Evolutionary conservation across 1,284 basidiomycete species (phyloP).

Genomic region (Leccinum laetum): DNA sequence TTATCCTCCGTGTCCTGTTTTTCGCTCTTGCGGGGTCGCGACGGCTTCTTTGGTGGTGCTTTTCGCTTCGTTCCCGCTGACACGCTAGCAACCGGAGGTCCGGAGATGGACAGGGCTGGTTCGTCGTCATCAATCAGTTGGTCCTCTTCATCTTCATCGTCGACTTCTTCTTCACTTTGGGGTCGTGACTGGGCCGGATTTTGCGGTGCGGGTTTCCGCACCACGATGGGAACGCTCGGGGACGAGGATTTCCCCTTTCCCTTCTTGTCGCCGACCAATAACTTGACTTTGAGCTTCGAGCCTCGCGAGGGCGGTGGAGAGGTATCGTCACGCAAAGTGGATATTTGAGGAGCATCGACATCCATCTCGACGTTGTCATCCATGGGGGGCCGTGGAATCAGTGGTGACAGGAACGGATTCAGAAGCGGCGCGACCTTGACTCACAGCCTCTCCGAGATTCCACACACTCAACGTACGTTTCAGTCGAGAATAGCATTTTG

Average conservation of each 20-base stretch:
- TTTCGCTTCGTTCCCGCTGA: constrained; percentile 44
- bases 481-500: too few relatives aligned
- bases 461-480: too few relatives aligned
- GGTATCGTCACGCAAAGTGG: constrained; percentile 68
- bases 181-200: constrained; percentile 23
- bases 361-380: constrained; percentile 70
- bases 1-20: constrained; percentile 38
- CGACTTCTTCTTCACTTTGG: constrained; percentile 41
- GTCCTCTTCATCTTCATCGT: constrained; percentile 75
- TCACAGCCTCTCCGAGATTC: too few relatives aligned
- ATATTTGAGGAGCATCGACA: constrained; percentile 63
- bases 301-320: constrained; percentile 57
- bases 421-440: too few relatives aligned
- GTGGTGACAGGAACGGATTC: neutral
- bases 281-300: constrained; percentile 50
- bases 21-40: constrained; percentile 49
- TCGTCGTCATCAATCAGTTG: constrained; percentile 72
- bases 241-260: constrained; percentile 32
- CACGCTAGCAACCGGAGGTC: constrained; percentile 44
- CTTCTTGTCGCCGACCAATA: constrained; percentile 49
- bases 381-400: constrained; percentile 26
- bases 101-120: constrained; percentile 29
- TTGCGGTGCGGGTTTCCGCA: constrained; percentile 24
- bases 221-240: constrained; percentile 27
- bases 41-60: constrained; percentile 42